Evolutionary conservation across 495 filamentous ascomycete genomes (phyloP).

Genomic region (Cercophora newfieldiana): DNA sequence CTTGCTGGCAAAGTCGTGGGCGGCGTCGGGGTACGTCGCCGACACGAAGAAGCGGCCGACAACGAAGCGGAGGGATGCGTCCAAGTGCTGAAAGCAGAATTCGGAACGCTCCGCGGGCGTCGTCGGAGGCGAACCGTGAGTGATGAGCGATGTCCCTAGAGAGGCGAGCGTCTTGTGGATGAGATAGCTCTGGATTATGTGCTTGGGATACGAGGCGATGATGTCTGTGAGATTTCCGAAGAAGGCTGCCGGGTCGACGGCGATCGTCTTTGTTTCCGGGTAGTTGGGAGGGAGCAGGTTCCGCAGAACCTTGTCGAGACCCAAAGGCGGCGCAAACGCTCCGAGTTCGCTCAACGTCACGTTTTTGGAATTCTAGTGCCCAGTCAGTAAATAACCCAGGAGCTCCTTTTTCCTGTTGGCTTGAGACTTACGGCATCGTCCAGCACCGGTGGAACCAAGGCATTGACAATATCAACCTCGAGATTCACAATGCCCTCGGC

Average conservation of each 20-base stretch:
- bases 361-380: neutral
- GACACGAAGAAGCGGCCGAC: slow-evolving; percentile 1
- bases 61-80: neutral
- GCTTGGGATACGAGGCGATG: neutral
- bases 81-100: neutral
- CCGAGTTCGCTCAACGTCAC: neutral
- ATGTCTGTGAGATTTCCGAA: neutral
- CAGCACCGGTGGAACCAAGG: neutral
- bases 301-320: neutral
- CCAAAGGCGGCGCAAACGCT: neutral
- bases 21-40: slow-evolving; percentile 46
- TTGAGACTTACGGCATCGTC: neutral
- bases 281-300: neutral
- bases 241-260: neutral
- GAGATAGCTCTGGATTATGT: neutral
- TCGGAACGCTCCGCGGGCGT: neutral
- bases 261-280: neutral
- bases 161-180: neutral
- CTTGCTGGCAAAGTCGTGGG: slow-evolving; percentile 64
- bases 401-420: too few relatives aligned
- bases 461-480: neutral
- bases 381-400: neutral
- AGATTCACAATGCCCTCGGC: neutral
- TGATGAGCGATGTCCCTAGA: neutral
- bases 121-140: neutral